phyloP scores from a whole-genome alignment of 2,329 filamentous ascomycete species.

The Xylariaceae sp. region DNA sequence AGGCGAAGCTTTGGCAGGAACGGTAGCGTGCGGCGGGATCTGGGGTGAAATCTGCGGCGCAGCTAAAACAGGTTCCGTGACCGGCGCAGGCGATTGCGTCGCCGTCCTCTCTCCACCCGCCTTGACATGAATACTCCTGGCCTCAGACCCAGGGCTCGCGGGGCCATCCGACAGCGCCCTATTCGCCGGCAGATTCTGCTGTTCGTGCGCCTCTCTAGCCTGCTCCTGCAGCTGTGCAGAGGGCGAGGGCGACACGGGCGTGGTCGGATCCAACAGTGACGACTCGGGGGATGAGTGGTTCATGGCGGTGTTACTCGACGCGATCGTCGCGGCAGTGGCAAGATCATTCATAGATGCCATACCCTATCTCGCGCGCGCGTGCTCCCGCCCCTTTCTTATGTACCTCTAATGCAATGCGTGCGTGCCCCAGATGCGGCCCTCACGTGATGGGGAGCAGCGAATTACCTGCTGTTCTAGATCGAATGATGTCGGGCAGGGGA shows the following conservation, averaged over 20 bases:
- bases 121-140: slow-evolving; percentile 10
- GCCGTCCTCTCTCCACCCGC: slow-evolving; percentile 4
- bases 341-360: slow-evolving; percentile 52
- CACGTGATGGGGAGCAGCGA: slow-evolving; percentile 12
- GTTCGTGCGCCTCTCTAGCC: slow-evolving; percentile 16
- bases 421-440: background rate
- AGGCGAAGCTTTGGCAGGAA: slow-evolving; percentile 18
- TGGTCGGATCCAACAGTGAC: slow-evolving; percentile 16
- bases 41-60: slow-evolving; percentile 28
- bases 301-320: slow-evolving; percentile 35
- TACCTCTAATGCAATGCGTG: background rate
- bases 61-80: slow-evolving; percentile 22
- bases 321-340: slow-evolving; percentile 46
- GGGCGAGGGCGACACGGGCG: slow-evolving; percentile 14
- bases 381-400: slow-evolving; percentile 1
- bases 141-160: slow-evolving; percentile 8
- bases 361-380: background rate
- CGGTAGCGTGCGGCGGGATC: slow-evolving; percentile 24
- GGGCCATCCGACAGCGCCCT: slow-evolving; percentile 6
- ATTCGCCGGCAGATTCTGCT: slow-evolving; percentile 3
- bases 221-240: slow-evolving; percentile 19
- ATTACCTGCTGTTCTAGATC: slow-evolving; percentile 1
- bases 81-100: slow-evolving; percentile 4
- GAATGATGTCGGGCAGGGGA: background rate
- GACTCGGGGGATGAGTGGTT: slow-evolving; percentile 13